phyloP scores from a whole-genome alignment of 2,329 filamentous ascomycete genomes.

The Colletotrichum cuscutae region DNA sequence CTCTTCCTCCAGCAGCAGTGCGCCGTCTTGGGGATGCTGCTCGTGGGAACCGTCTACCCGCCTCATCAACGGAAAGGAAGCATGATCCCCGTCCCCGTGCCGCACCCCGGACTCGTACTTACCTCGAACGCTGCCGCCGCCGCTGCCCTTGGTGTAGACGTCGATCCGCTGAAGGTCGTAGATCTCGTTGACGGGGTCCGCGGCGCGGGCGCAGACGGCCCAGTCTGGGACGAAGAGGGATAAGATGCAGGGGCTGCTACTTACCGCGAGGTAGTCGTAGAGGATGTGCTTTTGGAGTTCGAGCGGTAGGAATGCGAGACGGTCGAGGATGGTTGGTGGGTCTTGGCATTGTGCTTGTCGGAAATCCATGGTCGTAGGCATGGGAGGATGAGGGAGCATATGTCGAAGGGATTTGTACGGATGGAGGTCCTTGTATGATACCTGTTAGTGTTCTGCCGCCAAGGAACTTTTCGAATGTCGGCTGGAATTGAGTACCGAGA shows the following conservation, averaged over 20 bases:
- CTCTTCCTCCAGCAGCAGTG: not conserved
- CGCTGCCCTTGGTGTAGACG: conserved; percentile 5
- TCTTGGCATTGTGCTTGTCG: no score
- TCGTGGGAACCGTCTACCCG: not conserved
- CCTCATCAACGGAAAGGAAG: not conserved
- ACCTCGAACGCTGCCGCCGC: not conserved
- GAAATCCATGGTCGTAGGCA: not conserved
- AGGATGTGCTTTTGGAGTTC: conserved; percentile 26
- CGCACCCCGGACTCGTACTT: not conserved
- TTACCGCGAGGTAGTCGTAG: conserved; percentile 2
- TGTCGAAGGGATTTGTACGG: no score
- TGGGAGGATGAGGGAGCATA: no score
- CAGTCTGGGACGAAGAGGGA: conserved; percentile 28
- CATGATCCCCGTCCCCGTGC: not conserved
- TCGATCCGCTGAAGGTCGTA: conserved; percentile 29
- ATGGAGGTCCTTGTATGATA: no score
- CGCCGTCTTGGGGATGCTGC: not conserved
- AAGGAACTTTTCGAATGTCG: no score
- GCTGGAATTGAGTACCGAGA: not conserved
- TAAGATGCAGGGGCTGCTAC: conserved; percentile 16
- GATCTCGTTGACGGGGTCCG: conserved; percentile 8
- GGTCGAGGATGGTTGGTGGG: not conserved
- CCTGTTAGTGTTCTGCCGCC: no score
- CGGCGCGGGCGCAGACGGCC: conserved; percentile 18
- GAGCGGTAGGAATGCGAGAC: conserved; percentile 13